Evolutionary conservation across 2,329 filamentous ascomycete genomes (phyloP).

Genomic region (Fusarium sp.): DNA sequence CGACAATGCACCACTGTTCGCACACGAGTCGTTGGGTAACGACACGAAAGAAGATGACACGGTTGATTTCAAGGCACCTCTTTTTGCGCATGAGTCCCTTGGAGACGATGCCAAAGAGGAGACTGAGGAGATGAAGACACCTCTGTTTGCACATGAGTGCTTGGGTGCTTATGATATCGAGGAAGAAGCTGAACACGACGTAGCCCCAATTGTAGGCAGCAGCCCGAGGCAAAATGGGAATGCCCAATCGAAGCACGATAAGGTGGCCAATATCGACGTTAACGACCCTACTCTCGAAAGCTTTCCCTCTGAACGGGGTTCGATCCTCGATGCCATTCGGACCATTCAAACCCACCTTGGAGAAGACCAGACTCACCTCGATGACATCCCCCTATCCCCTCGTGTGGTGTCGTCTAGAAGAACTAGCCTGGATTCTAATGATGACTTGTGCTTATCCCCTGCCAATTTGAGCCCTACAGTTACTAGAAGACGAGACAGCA

Average conservation of each 20-base stretch:
- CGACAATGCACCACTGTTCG: conserved; percentile 58
- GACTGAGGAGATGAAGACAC: conserved; percentile 49
- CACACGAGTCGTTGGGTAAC: conserved; percentile 61
- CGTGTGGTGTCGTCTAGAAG: conserved; percentile 53
- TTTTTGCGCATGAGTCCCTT: conserved; percentile 30
- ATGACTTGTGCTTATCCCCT: conserved; percentile 54
- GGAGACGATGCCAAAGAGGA: conserved; percentile 26
- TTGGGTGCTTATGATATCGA: conserved; percentile 57
- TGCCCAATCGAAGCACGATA: conserved; percentile 37
- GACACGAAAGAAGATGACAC: conserved; percentile 53
- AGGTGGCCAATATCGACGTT: conserved; percentile 51
- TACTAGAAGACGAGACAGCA: conserved; percentile 51
- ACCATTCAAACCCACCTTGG: conserved; percentile 61
- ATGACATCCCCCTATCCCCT: conserved; percentile 55
- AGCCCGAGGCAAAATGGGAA: conserved; percentile 37
- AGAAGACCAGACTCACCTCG: conserved; percentile 56
- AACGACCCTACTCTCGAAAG: conserved; percentile 63
- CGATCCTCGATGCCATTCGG: conserved; percentile 61
- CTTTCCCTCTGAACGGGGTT: conserved; percentile 61
- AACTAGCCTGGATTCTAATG: conserved; percentile 55
- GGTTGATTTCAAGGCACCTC: conserved; percentile 47
- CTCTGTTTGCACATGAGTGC: conserved; percentile 63
- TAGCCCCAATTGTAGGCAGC: conserved; percentile 25
- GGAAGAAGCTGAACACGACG: conserved; percentile 52
- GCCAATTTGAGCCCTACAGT: conserved; percentile 53